Evolutionary conservation across 2,329 filamentous ascomycete genomes (phyloP), one percentile per base, ranked within the genome.

Genomic region (Samsoniella hepiali): DNA sequence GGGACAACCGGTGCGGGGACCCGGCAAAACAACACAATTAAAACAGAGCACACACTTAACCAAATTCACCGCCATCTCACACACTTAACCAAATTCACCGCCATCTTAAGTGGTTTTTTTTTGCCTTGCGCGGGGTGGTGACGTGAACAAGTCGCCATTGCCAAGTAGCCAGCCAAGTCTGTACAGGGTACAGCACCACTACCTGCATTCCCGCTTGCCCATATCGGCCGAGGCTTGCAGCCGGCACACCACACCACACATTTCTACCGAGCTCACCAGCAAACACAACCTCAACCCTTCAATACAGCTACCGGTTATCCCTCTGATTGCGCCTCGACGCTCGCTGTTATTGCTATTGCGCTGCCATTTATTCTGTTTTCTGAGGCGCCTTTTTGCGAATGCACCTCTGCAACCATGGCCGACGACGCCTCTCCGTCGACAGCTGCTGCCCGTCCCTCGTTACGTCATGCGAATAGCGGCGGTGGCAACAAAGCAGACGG

Each of bases 351-450:
- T 9, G 27, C 5, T 13, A n/a, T 22, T 5, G 11, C 29, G 11
- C 17, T 36, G 6, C 5, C 17, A 2, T 5, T 3, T n/a, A n/a
- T 32, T 32, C 38, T 11, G 2, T 31, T 17, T 45, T 29, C n/a
- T 10, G 40, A 15, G 17, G 15, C 58, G 49, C 58, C 10, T 47
- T 22, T 22, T 22, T 27, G 38, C 59, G 31, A 22, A 62, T 62
- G 51, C 44, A 57, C 32, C 32, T 47, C 44, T 13, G 32, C 56
- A 45, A 58, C 58, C 36, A 67, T 68, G 68, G 63, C 67, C 31
- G 67, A 68, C 57, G 64, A 70, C 38, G 62, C 64, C 42, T 58
- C 65, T 44, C 49, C 67, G 51, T 58, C 57, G 45, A 38, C 42
- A 17, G 22, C 57, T 51, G 62, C 61, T 51, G 62, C 61, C 50